Evolutionary conservation across 768 basidiomycete species (phyloP).

Genomic region (Boletus rubropictus): DNA sequence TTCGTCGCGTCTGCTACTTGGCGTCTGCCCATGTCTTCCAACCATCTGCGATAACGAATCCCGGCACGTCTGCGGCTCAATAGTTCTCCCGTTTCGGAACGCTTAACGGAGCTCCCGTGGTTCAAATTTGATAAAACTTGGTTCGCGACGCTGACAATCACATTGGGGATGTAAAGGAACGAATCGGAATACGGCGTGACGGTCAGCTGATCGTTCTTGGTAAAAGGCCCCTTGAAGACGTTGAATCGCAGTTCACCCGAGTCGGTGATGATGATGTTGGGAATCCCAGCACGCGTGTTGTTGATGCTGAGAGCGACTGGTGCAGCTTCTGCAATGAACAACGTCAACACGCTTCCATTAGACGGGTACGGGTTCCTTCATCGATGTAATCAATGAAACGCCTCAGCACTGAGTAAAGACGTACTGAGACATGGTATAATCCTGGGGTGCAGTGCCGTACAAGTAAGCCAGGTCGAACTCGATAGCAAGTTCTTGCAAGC

Average conservation of each 20-base stretch:
- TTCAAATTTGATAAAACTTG: slow-evolving; percentile 52
- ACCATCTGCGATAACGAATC: slow-evolving; percentile 47
- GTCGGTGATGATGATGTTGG: slow-evolving; percentile 61
- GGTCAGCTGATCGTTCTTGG: slow-evolving; percentile 76
- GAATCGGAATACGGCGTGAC: slow-evolving; percentile 62
- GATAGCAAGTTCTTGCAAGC: slow-evolving; percentile 47
- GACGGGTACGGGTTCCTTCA: slow-evolving; percentile 58
- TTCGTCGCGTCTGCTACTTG: slow-evolving; percentile 26
- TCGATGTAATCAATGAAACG: neutral
- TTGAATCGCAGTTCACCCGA: slow-evolving; percentile 63
- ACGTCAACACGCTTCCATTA: slow-evolving; percentile 51
- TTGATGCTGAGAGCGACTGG: slow-evolving; percentile 55
- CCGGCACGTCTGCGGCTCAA: slow-evolving; percentile 47
- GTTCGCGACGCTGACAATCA: slow-evolving; percentile 46
- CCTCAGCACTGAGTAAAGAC: slow-evolving; percentile 10
- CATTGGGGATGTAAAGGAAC: slow-evolving; percentile 56
- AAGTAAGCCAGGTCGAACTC: slow-evolving; percentile 56
- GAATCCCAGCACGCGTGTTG: slow-evolving; percentile 54
- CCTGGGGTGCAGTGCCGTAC: slow-evolving; percentile 72
- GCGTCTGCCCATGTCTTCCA: slow-evolving; percentile 48
- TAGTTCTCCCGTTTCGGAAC: slow-evolving; percentile 17
- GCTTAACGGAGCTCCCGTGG: slow-evolving; percentile 27
- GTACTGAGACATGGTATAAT: slow-evolving; percentile 62
- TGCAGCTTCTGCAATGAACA: slow-evolving; percentile 48
- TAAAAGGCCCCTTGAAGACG: slow-evolving; percentile 64